Percentiles rank a stretch among this genome's conserved stretches.
Conservation (phyloP, 2,329 filamentous ascomycete genomes). For the Nothopassalora personata region DNA sequence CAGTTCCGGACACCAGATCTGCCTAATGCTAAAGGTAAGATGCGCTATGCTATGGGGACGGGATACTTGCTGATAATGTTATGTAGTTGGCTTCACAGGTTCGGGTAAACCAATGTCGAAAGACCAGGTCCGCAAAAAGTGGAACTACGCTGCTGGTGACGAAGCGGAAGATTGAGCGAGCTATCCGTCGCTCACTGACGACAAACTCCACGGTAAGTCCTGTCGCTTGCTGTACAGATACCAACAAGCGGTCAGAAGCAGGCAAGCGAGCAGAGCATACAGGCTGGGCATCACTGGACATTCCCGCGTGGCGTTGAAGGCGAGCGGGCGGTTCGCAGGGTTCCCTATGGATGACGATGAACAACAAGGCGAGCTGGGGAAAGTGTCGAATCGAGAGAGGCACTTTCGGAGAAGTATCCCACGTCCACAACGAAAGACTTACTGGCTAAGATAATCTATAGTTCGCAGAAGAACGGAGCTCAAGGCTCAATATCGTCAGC, state of each 20-base stretch:
- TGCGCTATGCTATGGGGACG: slow-evolving; percentile 8
- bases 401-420: slow-evolving; percentile 17
- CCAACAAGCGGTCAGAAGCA: neutral
- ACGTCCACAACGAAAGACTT: slow-evolving; percentile 7
- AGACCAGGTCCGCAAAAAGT: slow-evolving; percentile 47
- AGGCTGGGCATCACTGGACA: neutral
- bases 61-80: slow-evolving; percentile 19
- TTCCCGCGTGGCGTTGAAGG: slow-evolving; percentile 1
- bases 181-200: neutral
- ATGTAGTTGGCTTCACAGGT: slow-evolving; percentile 84
- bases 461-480: neutral
- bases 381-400: neutral
- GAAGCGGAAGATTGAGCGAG: slow-evolving; percentile 17
- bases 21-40: slow-evolving; percentile 74
- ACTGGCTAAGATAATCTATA: slow-evolving; percentile 20
- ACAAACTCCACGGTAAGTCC: neutral
- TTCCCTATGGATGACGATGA: neutral
- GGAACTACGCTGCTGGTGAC: slow-evolving; percentile 22
- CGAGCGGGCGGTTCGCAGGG: neutral
- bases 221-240: neutral
- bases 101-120: slow-evolving; percentile 96
- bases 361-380: neutral
- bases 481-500: neutral
- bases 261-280: neutral
- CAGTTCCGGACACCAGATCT: slow-evolving; percentile 65